Evolutionary conservation across 805 yeast species (phyloP).

Genomic region (Candida schatavii): DNA sequence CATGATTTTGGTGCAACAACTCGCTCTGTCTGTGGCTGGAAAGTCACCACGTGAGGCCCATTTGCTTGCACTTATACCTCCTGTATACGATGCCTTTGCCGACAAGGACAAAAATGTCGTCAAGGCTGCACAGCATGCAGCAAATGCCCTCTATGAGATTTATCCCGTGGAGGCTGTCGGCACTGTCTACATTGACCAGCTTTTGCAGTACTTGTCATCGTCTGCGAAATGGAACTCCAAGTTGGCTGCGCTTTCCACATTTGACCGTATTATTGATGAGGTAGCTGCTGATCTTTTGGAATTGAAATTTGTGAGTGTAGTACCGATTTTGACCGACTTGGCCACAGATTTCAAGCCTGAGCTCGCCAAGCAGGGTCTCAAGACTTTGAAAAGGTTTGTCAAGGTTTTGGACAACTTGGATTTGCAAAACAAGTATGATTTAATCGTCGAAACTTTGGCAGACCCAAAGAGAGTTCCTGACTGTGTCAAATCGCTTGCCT

Average conservation of each 20-base stretch:
- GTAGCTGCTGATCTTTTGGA: slow-evolving; percentile 86
- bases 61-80: slow-evolving; percentile 58
- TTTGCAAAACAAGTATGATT: slow-evolving; percentile 77
- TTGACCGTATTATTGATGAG: slow-evolving; percentile 74
- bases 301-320: slow-evolving; percentile 68
- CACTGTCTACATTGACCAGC: slow-evolving; percentile 59
- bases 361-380: slow-evolving; percentile 79
- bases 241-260: slow-evolving; percentile 67
- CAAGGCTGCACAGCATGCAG: slow-evolving; percentile 80
- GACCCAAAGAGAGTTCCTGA: slow-evolving; percentile 86
- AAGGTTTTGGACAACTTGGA: slow-evolving; percentile 89
- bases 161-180: slow-evolving; percentile 79
- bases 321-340: slow-evolving; percentile 84
- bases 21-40: slow-evolving; percentile 60
- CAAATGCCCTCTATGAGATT: slow-evolving; percentile 64
- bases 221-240: slow-evolving; percentile 95
- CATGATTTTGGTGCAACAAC: slow-evolving; percentile 57
- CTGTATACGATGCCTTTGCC: slow-evolving; percentile 68
- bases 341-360: slow-evolving; percentile 97
- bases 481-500: slow-evolving; percentile 83
- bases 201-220: slow-evolving; percentile 63
- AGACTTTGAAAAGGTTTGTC: slow-evolving; percentile 67
- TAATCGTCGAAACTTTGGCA: slow-evolving; percentile 82
- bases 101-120: slow-evolving; percentile 87
- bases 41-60: slow-evolving; percentile 74